Percentiles rank a stretch among this genome's conserved stretches.
Evolutionary conservation across 371 early-diverging fungal genomes (phyloP).

Genomic region (Circinella minor): DNA sequence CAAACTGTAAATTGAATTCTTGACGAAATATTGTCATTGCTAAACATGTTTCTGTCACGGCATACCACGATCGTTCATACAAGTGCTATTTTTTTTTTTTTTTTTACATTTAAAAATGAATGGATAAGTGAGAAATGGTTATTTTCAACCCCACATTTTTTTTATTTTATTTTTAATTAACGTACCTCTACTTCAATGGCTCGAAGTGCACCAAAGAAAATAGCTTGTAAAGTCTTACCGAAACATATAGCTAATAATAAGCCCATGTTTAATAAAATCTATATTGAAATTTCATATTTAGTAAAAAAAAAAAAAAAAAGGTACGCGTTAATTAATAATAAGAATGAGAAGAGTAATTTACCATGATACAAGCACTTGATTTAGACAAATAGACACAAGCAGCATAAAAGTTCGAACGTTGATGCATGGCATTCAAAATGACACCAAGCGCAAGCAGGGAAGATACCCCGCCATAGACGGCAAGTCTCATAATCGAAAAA

Average conservation of each 20-base stretch:
- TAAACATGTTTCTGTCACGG: slow-evolving; percentile 93
- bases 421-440: slow-evolving; percentile 72
- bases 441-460: slow-evolving; percentile 73
- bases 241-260: slow-evolving; percentile 76
- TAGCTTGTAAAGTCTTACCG: slow-evolving; percentile 73
- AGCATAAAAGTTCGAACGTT: slow-evolving; percentile 86
- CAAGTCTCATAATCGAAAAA: slow-evolving; percentile 61
- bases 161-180: background rate
- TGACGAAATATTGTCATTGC: slow-evolving; percentile 96
- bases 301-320: too few species aligned
- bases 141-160: background rate
- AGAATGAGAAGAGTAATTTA: slow-evolving; percentile 27
- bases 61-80: slow-evolving; percentile 95
- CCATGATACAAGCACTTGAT: slow-evolving; percentile 88
- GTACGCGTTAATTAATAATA: background rate
- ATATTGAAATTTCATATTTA: background rate
- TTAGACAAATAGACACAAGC: slow-evolving; percentile 87
- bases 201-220: slow-evolving; percentile 92
- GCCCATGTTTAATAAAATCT: slow-evolving; percentile 85
- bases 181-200: slow-evolving; percentile 88
- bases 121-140: background rate
- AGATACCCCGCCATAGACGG: slow-evolving; percentile 77
- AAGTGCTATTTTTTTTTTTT: slow-evolving; percentile 69
- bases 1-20: slow-evolving; percentile 88
- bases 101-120: slow-evolving; percentile 10